These are phyloP conservation scores for Coemansia sp. DNA, from an alignment of 192 early-diverging fungal genomes.

Conservation along the genomic window DNA sequence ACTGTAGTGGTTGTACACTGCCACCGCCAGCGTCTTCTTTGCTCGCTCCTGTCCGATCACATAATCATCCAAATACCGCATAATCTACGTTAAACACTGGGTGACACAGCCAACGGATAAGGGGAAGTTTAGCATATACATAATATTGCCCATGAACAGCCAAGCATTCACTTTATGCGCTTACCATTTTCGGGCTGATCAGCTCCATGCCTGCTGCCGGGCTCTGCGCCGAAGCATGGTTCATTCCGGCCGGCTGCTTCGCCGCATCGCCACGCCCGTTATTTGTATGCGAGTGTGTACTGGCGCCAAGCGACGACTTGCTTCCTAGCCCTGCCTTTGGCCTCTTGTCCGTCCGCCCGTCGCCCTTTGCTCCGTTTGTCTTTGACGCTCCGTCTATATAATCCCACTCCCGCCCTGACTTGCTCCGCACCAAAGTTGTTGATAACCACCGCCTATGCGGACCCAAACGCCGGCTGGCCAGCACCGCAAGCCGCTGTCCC, in stretches of 20 bases:
- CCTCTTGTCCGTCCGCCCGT: background rate
- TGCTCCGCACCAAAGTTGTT: background rate
- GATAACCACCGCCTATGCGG: background rate
- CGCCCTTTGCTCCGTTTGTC: background rate
- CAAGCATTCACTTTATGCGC: slow-evolving; percentile 5
- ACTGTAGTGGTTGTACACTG: slow-evolving; percentile 84
- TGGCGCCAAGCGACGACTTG: slow-evolving; percentile 12
- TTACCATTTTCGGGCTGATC: slow-evolving; percentile 51
- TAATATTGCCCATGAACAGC: background rate
- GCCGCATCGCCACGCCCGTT: slow-evolving; percentile 20
- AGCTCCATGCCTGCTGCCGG: slow-evolving; percentile 33
- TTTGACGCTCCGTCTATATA: slow-evolving; percentile 42
- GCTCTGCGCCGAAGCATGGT: slow-evolving; percentile 5
- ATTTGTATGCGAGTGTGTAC: slow-evolving; percentile 11
- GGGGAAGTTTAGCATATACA: background rate
- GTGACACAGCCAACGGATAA: background rate
- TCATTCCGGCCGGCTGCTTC: slow-evolving; percentile 6
- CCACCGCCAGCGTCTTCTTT: slow-evolving; percentile 80
- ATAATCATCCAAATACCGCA: slow-evolving; percentile 78
- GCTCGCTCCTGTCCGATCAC: slow-evolving; percentile 84
- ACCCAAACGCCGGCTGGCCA: slow-evolving; percentile 3
- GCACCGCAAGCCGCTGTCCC: slow-evolving; percentile 12
- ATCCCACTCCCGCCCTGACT: slow-evolving; percentile 51
- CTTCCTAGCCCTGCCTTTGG: background rate
- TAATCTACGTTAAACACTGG: slow-evolving; percentile 57